Conservation (phyloP, 306 rosid species). For the Amphicarpaea edgeworthii region DNA sequence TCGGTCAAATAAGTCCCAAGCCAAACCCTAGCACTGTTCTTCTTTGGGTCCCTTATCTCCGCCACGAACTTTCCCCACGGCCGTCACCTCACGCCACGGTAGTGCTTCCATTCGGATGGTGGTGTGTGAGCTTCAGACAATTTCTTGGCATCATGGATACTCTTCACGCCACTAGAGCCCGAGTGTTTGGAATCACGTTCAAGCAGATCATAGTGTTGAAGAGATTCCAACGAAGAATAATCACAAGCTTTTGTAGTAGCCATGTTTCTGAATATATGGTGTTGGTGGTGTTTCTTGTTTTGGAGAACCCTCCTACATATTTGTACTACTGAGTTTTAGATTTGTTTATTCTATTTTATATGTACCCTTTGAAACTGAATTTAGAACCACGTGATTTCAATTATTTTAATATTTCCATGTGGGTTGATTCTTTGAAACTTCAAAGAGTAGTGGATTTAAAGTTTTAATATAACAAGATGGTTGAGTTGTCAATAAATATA, state of each 20-base stretch:
- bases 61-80: slow-evolving; percentile 69
- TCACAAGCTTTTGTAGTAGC: slow-evolving; percentile 3
- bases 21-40: slow-evolving; percentile 59
- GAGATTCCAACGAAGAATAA: background rate
- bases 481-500: no score
- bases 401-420: background rate
- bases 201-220: background rate
- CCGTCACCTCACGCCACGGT: slow-evolving; percentile 53
- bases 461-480: no score
- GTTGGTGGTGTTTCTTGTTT: background rate
- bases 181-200: background rate
- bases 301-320: background rate
- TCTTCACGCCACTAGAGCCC: background rate
- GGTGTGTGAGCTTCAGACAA: background rate
- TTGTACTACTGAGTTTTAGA: background rate
- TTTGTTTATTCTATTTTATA: no score
- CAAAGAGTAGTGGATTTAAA: no score
- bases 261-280: background rate
- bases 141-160: background rate
- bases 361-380: no score
- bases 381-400: background rate
- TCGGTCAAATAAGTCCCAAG: slow-evolving; percentile 63
- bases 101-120: background rate
- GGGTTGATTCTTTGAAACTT: no score
- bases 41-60: slow-evolving; percentile 61